Base-by-base conservation (phyloP, 257 asterid species). In the Verbascum thapsus region DNA sequence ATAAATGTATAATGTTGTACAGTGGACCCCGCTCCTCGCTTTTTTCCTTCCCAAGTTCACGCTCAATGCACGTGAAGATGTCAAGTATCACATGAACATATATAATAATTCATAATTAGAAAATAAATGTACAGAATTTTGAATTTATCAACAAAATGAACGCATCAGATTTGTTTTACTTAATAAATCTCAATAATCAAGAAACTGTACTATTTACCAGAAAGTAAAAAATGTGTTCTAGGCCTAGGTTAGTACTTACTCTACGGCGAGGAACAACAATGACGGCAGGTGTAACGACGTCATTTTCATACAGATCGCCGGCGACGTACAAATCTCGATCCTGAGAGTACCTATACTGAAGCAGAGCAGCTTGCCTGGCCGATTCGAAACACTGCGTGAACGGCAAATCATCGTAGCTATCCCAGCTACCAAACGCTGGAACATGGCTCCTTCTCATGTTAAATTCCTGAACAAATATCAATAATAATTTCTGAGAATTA, bases 341-440 rank as follows among this genome's bases (percentile, higher is more conserved):
- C 71, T 75, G 76, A 9, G 86, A 70, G 81, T 74, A 82, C 58
- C 82, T 79, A 32, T 80, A 83, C 18, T 83, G 85, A 1, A 83
- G 64, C 57, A 78, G 32, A 16, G 80, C 87, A 0, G 80, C 81
- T 53, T 78, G 81, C 38, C 77, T 81, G 0, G 88, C 92, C 1
- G 88, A 67, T 48, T 88, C 96, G 58, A 88, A 88, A 81, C 95
- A 84, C 80, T 86, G 83, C 6, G 95, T 86, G 67, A 84, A 86
- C 0, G 86, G 84, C 44, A 77, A 49, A 38, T 76, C 84, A 1
- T 75, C 72, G 35, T 80, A 63, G 73, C 86, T 80, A 45, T 88
- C 95, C 95, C 96, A 88, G 88, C 88, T 86, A 41, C 96, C 96
- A 70, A 88, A 88, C 12, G 90, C 94, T 2, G 94, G 96, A 7